These are phyloP conservation scores for Rhynchospora pubera DNA, from an alignment of 176 grass and related monocot species.

Conservation along the genomic window DNA sequence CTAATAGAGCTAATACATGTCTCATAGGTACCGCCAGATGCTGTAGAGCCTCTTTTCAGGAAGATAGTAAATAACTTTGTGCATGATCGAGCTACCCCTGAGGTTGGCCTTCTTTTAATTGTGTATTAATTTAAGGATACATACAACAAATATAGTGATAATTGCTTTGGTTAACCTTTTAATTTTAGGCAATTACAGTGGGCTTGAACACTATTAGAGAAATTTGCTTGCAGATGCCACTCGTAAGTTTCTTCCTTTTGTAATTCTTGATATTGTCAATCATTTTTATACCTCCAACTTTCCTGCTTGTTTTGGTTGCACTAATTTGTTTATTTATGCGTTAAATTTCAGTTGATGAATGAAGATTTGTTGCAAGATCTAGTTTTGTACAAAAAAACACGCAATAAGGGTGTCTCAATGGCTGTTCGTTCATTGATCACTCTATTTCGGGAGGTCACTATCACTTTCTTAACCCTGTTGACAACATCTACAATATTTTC, in stretches of 20 bases:
- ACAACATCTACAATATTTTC: not conserved
- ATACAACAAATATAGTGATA: not conserved
- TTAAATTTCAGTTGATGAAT: conserved; percentile 70
- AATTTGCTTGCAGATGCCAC: conserved; percentile 84
- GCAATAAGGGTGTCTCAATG: conserved; percentile 87
- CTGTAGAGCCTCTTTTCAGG: conserved; percentile 85
- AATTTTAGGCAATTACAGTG: conserved; percentile 74
- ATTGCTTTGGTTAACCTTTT: not conserved
- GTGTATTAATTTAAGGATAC: not conserved
- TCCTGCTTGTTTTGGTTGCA: not conserved
- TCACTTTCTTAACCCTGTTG: not conserved
- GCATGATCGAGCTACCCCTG: conserved; percentile 80
- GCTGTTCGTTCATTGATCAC: conserved; percentile 85
- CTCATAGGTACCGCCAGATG: conserved; percentile 82
- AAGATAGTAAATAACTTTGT: conserved; percentile 99
- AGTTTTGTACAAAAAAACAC: conserved; percentile 96
- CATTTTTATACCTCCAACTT: not conserved
- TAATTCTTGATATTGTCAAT: not conserved
- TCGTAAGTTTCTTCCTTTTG: conserved; percentile 42
- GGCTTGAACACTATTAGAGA: conserved; percentile 95
- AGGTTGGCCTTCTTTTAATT: conserved; percentile 40
- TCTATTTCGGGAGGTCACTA: conserved; percentile 81
- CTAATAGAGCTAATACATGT: not conserved
- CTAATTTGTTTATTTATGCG: not conserved
- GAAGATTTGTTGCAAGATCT: conserved; percentile 94